These are phyloP conservation scores for Dillenia turbinata DNA, from an alignment of 164 flowering plant genomes.

Conservation along the genomic window DNA sequence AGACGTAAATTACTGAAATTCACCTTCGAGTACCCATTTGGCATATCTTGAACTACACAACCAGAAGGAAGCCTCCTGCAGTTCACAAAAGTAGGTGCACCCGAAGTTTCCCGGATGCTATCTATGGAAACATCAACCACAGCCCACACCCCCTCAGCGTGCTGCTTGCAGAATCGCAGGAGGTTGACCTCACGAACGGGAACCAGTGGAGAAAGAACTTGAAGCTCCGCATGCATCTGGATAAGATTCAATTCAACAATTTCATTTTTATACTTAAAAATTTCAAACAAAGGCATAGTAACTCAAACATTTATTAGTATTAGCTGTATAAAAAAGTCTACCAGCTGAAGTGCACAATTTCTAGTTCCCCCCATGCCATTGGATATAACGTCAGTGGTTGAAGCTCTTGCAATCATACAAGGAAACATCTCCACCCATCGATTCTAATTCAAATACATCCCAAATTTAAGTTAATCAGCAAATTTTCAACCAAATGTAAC, in stretches of 20 bases:
- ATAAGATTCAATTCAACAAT: neutral
- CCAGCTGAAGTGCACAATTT: conserved; percentile 91
- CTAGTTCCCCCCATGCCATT: conserved; percentile 82
- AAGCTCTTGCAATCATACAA: conserved; percentile 64
- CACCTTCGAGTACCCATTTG: conserved; percentile 97
- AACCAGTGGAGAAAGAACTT: conserved; percentile 92
- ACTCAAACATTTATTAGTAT: too few species aligned
- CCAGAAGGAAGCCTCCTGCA: conserved; percentile 97
- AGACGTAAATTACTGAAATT: neutral
- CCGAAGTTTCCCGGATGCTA: conserved; percentile 50
- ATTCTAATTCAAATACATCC: conserved; percentile 32
- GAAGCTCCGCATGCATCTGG: conserved; percentile 94
- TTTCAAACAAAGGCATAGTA: too few species aligned
- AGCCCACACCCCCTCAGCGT: conserved; percentile 98
- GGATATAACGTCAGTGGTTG: conserved; percentile 73
- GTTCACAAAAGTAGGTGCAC: conserved; percentile 33
- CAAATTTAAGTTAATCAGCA: neutral
- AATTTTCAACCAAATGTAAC: neutral
- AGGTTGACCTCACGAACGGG: conserved; percentile 82
- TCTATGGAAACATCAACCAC: conserved; percentile 94
- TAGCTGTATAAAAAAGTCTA: neutral
- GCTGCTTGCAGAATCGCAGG: conserved; percentile 95
- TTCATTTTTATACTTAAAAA: too few species aligned
- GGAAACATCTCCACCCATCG: conserved; percentile 96
- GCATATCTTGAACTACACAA: conserved; percentile 95